Conservation (phyloP, 208 protist genomes). For the Leptomonas pyrrhocoris region DNA sequence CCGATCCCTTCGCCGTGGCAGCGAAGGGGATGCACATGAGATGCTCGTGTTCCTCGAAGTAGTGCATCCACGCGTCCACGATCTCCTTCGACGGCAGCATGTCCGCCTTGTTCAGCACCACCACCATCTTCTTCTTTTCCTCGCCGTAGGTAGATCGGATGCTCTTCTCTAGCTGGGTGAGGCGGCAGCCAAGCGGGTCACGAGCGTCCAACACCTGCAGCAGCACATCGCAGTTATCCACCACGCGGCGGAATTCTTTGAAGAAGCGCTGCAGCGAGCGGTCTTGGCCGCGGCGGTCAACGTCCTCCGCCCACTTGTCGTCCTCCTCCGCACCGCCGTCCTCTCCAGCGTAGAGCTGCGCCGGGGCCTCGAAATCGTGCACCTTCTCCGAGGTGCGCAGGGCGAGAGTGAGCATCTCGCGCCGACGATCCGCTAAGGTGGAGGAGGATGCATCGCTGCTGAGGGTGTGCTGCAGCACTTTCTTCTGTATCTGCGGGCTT, state of each 20-base stretch:
- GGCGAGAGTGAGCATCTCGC: conserved; percentile 76
- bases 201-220: conserved; percentile 97
- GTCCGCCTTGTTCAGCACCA: conserved; percentile 98
- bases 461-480: conserved; percentile 20
- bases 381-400: conserved; percentile 73
- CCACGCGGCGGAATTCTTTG: conserved; percentile 91
- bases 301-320: conserved; percentile 45
- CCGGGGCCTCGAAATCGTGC: conserved; percentile 77
- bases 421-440: conserved; percentile 48
- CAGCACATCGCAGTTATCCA: conserved; percentile 96
- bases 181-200: conserved; percentile 97
- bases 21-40: conserved; percentile 86
- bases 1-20: conserved; percentile 80
- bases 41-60: conserved; percentile 84
- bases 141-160: conserved; percentile 91
- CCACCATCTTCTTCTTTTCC: conserved; percentile 92
- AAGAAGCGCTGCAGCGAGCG: conserved; percentile 86
- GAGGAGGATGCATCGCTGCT: conserved; percentile 29
- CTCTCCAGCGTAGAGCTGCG: conserved; percentile 34
- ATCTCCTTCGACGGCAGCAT: conserved; percentile 95
- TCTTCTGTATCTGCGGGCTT: conserved; percentile 12
- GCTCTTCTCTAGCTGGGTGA: conserved; percentile 90
- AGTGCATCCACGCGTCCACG: conserved; percentile 82
- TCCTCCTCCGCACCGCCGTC: conserved; percentile 35
- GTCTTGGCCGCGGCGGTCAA: conserved; percentile 57